Evolutionary conservation across 1,284 basidiomycete genomes (phyloP).

Genomic region (Gomphus bonarii): DNA sequence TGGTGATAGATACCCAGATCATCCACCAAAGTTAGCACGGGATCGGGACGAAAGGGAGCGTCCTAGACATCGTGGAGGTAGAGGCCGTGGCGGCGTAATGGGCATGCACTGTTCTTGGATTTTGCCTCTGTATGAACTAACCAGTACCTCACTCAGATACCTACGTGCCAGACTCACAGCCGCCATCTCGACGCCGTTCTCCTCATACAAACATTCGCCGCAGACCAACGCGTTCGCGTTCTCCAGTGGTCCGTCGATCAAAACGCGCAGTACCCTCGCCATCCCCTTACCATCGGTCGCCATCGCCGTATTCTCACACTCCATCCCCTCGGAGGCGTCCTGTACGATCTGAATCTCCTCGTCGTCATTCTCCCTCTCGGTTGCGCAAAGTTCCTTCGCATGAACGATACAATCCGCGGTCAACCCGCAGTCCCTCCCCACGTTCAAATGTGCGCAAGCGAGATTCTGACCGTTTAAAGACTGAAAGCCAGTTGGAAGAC

Average conservation of each 20-base stretch:
- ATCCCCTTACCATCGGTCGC: background rate
- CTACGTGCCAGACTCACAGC: background rate
- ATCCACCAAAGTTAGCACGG: conserved; percentile 5
- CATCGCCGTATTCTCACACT: conserved; percentile 5
- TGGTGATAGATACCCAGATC: conserved; percentile 8
- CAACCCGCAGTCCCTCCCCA: background rate
- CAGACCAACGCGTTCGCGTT: conserved; percentile 7
- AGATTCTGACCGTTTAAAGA: background rate
- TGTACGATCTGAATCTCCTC: background rate
- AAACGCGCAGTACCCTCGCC: conserved; percentile 1
- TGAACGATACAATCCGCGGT: background rate
- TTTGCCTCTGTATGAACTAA: background rate
- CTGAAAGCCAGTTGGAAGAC: background rate
- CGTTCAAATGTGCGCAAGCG: background rate
- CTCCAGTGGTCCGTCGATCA: background rate
- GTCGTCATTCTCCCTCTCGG: background rate
- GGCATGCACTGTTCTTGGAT: background rate
- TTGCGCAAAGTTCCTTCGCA: background rate
- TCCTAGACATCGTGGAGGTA: conserved; percentile 4
- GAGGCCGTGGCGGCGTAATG: conserved; percentile 1
- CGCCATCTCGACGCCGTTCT: conserved; percentile 4
- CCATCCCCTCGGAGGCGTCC: conserved; percentile 3
- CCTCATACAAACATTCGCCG: conserved; percentile 1
- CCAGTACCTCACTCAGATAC: background rate
- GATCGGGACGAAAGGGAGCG: conserved; percentile 12